Evolutionary conservation across 139 green algal species (phyloP).

Genomic region (Eudorina sp.): DNA sequence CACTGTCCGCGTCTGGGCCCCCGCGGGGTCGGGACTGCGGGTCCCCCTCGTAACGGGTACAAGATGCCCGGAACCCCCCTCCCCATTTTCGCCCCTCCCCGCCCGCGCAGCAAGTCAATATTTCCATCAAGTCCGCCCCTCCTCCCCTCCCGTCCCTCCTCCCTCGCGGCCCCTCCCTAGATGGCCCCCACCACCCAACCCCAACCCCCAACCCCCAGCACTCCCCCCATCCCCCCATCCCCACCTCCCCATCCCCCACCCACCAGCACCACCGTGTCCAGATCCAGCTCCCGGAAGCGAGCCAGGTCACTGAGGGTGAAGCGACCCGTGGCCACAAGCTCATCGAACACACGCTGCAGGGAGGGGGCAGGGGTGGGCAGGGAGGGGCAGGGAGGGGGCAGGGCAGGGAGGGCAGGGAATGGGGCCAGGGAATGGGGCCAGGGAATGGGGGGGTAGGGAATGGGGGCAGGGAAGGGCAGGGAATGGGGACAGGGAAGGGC

Average conservation of each 20-base stretch:
- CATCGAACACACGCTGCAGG: conserved; percentile 40
- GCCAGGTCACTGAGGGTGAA: conserved; percentile 15
- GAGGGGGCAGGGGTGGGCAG: not conserved
- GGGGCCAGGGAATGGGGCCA: too few relatives aligned
- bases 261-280: conserved; percentile 34
- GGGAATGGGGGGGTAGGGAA: too few relatives aligned
- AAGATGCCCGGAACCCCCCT: too few relatives aligned
- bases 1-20: too few relatives aligned
- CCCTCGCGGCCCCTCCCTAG: not conserved
- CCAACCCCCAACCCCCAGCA: not conserved
- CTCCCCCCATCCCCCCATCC: not conserved
- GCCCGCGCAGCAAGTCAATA: too few relatives aligned
- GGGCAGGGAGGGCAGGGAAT: not conserved
- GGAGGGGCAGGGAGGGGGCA: not conserved
- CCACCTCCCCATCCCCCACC: not conserved
- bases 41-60: too few relatives aligned
- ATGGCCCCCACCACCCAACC: not conserved
- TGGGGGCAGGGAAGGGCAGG: too few relatives aligned
- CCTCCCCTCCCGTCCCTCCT: not conserved
- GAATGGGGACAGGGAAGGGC: too few relatives aligned
- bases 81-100: too few relatives aligned
- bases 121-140: not conserved
- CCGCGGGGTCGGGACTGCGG: too few relatives aligned
- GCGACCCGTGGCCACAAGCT: conserved; percentile 34
- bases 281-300: conserved; percentile 24